A percentile compares a stretch with the other conserved stretches of the same genome.
These are phyloP conservation scores for Globisporangium cederbergense DNA, from an alignment of 352 stramenopile species.

Conservation along the genomic window DNA sequence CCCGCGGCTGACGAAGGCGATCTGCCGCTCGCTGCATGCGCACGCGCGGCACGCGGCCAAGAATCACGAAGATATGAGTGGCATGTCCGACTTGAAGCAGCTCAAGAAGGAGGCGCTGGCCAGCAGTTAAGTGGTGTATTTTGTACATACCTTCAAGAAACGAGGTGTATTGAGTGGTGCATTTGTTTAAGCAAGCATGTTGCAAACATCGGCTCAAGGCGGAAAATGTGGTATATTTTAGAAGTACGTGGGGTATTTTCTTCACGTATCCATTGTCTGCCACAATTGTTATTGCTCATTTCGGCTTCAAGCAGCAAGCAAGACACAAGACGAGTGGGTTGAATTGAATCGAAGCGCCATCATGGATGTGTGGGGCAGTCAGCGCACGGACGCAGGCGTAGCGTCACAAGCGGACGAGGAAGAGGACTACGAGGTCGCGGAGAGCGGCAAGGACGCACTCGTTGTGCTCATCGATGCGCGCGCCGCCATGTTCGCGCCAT, in stretches of 20 bases:
- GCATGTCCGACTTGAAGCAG: background rate
- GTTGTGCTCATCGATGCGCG: constrained; percentile 78
- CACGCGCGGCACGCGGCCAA: constrained; percentile 12
- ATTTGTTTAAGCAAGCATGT: background rate
- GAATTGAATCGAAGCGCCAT: constrained; percentile 10
- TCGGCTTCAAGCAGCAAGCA: constrained; percentile 1
- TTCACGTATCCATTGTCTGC: background rate
- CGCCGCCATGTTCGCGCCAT: constrained; percentile 56
- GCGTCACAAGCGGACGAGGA: constrained; percentile 32
- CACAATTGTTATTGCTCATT: background rate
- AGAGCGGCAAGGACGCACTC: constrained; percentile 72
- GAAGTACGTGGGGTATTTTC: background rate
- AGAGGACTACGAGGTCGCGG: constrained; percentile 52
- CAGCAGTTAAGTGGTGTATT: background rate
- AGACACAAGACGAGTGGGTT: constrained; percentile 1
- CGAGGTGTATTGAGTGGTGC: background rate
- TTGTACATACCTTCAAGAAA: background rate
- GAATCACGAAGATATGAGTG: constrained; percentile 2
- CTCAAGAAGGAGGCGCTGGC: background rate
- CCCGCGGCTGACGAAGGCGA: constrained; percentile 44
- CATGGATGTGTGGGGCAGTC: constrained; percentile 48
- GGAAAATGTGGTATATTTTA: background rate
- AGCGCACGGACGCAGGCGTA: background rate
- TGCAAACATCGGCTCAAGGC: background rate
- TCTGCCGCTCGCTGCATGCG: constrained; percentile 29